A percentile compares a stretch with the other conserved stretches of the same genome.
phyloP scores from a whole-genome alignment of 2,329 filamentous ascomycete species.

The Hymenoscyphus fraxineus region DNA sequence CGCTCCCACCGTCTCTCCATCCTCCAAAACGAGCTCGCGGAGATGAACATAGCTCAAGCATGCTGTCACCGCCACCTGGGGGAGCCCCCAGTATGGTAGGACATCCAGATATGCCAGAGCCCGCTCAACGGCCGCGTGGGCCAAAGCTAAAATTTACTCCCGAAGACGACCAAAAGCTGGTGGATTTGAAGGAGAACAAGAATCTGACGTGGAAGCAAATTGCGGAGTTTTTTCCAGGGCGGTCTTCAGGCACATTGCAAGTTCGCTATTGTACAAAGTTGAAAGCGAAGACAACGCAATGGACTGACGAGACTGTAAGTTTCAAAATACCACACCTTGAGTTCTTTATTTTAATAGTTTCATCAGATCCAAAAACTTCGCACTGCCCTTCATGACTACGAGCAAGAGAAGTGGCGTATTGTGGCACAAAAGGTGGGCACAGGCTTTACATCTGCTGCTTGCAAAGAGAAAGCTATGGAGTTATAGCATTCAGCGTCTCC shows the following conservation, averaged over 20 bases:
- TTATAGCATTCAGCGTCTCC: conserved; percentile 37
- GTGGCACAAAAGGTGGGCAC: conserved; percentile 87
- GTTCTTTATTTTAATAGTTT: conserved; percentile 22
- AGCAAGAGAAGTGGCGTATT: conserved; percentile 90
- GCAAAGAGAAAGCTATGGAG: conserved; percentile 57
- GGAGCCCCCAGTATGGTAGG: conserved; percentile 82
- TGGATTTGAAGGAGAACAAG: conserved; percentile 91
- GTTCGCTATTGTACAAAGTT: conserved; percentile 94
- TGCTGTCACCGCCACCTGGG: conserved; percentile 40
- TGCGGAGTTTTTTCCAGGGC: conserved; percentile 88
- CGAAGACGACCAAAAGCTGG: conserved; percentile 82
- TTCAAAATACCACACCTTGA: background rate
- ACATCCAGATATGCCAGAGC: conserved; percentile 79
- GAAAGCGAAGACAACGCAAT: conserved; percentile 88
- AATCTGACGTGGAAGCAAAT: conserved; percentile 97
- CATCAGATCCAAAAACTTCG: conserved; percentile 71
- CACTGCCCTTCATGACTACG: conserved; percentile 75
- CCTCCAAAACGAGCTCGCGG: conserved; percentile 65
- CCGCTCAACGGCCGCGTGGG: conserved; percentile 74
- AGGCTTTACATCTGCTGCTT: conserved; percentile 82
- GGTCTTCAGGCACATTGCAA: conserved; percentile 85
- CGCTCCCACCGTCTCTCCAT: conserved; percentile 69
- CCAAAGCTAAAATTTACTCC: conserved; percentile 93
- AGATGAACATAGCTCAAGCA: conserved; percentile 45
- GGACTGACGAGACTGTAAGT: conserved; percentile 89